Base-by-base conservation (phyloP, 768 basidiomycete genomes). In the Podaxis sp. region DNA sequence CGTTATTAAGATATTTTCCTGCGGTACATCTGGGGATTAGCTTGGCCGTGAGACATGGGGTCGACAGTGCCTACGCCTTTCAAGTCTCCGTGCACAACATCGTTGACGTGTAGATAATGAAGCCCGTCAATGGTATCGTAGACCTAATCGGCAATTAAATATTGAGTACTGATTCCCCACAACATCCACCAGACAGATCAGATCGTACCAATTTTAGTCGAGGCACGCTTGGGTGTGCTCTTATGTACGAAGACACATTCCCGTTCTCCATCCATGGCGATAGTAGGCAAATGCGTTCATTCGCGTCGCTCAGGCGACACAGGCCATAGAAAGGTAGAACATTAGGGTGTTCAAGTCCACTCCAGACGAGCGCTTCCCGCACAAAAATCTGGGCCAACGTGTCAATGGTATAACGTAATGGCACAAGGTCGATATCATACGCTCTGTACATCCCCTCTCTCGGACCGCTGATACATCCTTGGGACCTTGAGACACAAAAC, bases 1-100 rank as follows among this genome's bases (percentile, higher is more conserved):
- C 24, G 65, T 59, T 19, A 72, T 62, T 2, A 74, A 63, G 22
- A 74, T 67, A 47, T 72, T 74, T 9, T 64, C 63, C 71, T 74
- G 29, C 8, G 27, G 6, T 33, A 33, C 7, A 43, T 19, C 15
- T 37, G 2, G 8, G 7, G 40, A 50, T 25, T 6, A 59, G 43
- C 17, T 46, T 2, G 17, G 29, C 9, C 13, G 13, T 46, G 12
- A 46, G 43, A 17, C 2, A 9, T 40, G 50, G 46, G 40, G 24
- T 24, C 25, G 37, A 37, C 9, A 13, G 4, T 24, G 53, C 63
- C 15, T 50, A 69, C 70, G 37, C 66, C 63, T 63, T 69, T 69
- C 12, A 71, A 61, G 50, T 71, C 70, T 3, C 70, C 68, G 29
- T 71, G 68, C 5, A 68, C 37, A 25, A 71, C 41, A 40, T 59